Evolutionary conservation across 176 grass and related monocot species (phyloP), one percentile per base, ranked within the genome.

Genomic region (Hordeum vulgare): DNA sequence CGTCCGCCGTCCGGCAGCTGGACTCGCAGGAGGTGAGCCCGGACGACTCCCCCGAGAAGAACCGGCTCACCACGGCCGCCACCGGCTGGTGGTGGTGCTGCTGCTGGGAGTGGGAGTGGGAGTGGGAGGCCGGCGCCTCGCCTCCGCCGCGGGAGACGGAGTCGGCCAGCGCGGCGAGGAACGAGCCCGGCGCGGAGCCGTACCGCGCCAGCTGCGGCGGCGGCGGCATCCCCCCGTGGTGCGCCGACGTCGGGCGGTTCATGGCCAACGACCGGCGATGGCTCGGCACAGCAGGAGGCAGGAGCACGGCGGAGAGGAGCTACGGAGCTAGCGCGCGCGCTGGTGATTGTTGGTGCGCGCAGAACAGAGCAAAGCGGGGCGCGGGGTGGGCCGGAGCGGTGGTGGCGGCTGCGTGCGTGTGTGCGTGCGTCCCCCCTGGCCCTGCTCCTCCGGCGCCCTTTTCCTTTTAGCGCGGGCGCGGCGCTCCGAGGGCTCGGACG

Each of bases 1-100:
- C 61, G 53, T 23, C 85, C 15, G 86, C 85, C 11, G 86, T 81
- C 1, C 86, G 84, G 89, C 87, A 90, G 89, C 61, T 94, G 39
- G 94, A 97, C 34, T 93, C 94, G 81, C 88, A 90, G 62, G 93
- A 92, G 49, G 90, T 91, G 9, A 96, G 79, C 3, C 81, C 90
- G 6, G 89, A 86, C 0, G 91, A 86, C 10, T 94, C 91, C 53
- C 62, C 94, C 17, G 90, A 84, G 77, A 66, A 94, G 92, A 93
- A 89, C 8, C 88, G 83, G 74, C 87, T 80, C 15, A 88, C 66
- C 10, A 74, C 42, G 41, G 5, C 15, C 33, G 13, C 56, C 80
- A 13, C 66, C 34, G 34, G 35, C 68, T 11, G 70, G 57, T 5
- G 33, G 2, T 18, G 63, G 29, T 37, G 65, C 65, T 37, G 65